Base-by-base conservation (phyloP, 768 basidiomycete species). In the Calocera viscosa region DNA sequence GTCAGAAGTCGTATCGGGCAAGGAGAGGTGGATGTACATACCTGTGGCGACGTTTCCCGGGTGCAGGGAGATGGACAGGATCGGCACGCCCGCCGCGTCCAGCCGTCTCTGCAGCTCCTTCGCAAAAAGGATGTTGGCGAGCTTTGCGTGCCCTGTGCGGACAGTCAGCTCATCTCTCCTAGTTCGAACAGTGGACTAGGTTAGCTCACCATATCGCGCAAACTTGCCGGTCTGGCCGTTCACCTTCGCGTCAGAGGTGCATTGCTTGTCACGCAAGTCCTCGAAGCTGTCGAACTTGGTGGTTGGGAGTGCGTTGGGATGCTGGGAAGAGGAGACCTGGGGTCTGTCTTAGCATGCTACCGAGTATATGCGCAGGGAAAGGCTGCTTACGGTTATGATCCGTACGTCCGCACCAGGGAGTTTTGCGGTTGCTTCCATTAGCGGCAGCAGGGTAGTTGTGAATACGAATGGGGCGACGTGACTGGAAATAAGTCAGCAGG, bases 381-480 rank as follows among this genome's bases (percentile, higher is more conserved):
- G n/a, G 30, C n/a, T 28, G 68, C 82, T 47, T 68, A 86, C 86
- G 66, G 82, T 80, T 11, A 87, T 78, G 16, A 88, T 78, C 19
- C 86, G 82, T 53, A 86, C 86, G 68, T 88, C 87, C 0, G 83
- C 78, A 24, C 75, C 75, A 0, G 78, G 74, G 53, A 79, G 73
- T 17, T 76, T 69, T 0, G 84, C 81, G 0, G 87, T 87, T 65
- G 76, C 73, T 41, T 74, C 75, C 60, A 87, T 70, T 1, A 86
- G 72, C 1, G 86, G 83, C 39, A 86, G 76, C 7, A 87, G 77
- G 2, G 80, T 77, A 24, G 78, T 74, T 8, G 84, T 86, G 68
- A 87, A 80, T 17, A 82, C 78, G 66, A 84, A 72, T 73, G 84
- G 84, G 75, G 83, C 65, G 75, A 88, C 68, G 76, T 83, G 76